phyloP scores from a whole-genome alignment of 495 filamentous ascomycete genomes.

The Tuber borchii region DNA sequence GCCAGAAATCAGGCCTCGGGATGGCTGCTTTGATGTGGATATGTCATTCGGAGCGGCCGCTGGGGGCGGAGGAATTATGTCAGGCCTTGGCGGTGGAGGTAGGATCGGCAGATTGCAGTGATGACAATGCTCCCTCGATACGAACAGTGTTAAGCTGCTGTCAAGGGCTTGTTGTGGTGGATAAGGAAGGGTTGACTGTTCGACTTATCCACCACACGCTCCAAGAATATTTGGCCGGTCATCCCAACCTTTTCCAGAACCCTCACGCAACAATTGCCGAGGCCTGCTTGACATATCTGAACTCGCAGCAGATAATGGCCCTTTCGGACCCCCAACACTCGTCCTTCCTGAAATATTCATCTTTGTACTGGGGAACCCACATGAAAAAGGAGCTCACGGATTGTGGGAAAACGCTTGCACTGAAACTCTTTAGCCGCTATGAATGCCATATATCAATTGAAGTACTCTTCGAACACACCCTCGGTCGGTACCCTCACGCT shows the following conservation, averaged over 20 bases:
- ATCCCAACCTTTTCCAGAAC: neutral
- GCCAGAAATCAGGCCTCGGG: neutral
- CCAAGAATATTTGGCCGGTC: neutral
- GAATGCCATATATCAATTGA: neutral
- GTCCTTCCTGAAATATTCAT: no score
- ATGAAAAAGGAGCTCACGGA: neutral
- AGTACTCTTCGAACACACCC: neutral
- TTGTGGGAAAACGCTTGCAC: neutral
- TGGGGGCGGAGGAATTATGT: neutral
- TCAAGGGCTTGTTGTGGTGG: no score
- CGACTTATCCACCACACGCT: neutral
- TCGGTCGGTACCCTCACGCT: no score
- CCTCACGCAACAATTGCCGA: neutral
- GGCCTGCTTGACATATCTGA: neutral
- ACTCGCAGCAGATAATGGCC: neutral
- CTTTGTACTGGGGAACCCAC: no score
- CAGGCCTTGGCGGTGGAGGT: neutral
- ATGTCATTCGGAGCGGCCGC: neutral
- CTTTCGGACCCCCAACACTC: neutral
- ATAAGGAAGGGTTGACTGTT: no score
- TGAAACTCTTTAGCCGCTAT: no score
- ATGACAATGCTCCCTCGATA: no score
- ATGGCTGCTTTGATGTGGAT: neutral
- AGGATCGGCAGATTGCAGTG: no score
- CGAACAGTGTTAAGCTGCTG: no score